Percentiles rank a stretch among this genome's conserved stretches.
phyloP scores from a whole-genome alignment of 1,284 basidiomycete genomes.

The Rhodofomes roseus region DNA sequence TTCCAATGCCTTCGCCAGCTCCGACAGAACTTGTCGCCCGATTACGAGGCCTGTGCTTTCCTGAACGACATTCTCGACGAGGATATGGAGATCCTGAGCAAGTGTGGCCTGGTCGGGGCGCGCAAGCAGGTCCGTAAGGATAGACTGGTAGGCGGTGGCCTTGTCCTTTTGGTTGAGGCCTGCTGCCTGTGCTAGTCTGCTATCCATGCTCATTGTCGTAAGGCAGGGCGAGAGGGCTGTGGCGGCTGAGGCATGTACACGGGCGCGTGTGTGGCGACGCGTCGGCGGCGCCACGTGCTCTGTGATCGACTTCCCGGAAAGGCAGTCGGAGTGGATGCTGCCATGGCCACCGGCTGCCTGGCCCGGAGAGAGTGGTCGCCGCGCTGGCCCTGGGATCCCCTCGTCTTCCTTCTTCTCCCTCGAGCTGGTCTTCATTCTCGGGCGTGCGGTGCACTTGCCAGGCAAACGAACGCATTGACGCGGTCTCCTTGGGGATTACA shows the following conservation, averaged over 20 bases:
- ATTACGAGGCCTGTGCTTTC: slow-evolving; percentile 81
- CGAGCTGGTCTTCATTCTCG: background rate
- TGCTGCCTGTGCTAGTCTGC: slow-evolving; percentile 56
- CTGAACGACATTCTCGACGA: slow-evolving; percentile 75
- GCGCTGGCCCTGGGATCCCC: background rate
- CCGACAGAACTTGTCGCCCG: slow-evolving; percentile 79
- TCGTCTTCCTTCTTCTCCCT: slow-evolving; percentile 8
- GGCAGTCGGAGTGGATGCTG: slow-evolving; percentile 5
- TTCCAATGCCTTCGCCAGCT: slow-evolving; percentile 68
- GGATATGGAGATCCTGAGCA: slow-evolving; percentile 52
- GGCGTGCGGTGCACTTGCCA: background rate
- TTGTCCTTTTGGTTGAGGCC: slow-evolving; percentile 81
- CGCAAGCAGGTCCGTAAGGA: slow-evolving; percentile 55
- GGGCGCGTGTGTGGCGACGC: slow-evolving; percentile 4
- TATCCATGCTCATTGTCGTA: slow-evolving; percentile 46
- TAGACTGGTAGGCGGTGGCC: slow-evolving; percentile 66
- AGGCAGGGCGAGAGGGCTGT: background rate
- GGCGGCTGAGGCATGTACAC: background rate
- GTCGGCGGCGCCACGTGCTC: slow-evolving; percentile 2
- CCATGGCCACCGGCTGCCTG: slow-evolving; percentile 6
- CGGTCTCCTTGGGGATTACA: slow-evolving; percentile 33
- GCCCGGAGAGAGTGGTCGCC: background rate
- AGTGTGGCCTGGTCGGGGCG: slow-evolving; percentile 42
- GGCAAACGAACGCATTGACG: slow-evolving; percentile 16
- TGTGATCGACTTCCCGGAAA: background rate